A percentile compares a stretch with the other conserved stretches of the same genome.
These are phyloP conservation scores for Edaphochlamys debaryana DNA, from an alignment of 139 green algal genomes.

Conservation along the genomic window DNA sequence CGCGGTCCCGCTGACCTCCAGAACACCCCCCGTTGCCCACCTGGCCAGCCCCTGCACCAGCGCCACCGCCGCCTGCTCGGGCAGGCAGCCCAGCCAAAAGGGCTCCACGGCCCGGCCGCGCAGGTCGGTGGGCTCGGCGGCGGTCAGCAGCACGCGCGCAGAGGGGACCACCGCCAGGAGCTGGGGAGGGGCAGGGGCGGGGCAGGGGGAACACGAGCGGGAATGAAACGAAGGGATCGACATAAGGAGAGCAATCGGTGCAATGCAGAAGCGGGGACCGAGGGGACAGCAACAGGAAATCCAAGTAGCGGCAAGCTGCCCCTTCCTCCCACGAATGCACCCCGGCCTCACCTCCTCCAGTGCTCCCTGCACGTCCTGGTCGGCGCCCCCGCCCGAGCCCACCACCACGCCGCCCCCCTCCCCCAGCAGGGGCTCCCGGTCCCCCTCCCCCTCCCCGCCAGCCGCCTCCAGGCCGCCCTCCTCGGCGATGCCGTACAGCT, in stretches of 20 bases:
- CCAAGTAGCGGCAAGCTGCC: no score
- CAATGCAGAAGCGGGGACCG: no score
- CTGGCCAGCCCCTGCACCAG: slow-evolving; percentile 16
- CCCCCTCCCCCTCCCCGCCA: neutral
- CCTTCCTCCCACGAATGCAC: no score
- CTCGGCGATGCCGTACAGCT: neutral
- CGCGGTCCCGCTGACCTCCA: no score
- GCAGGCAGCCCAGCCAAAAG: slow-evolving; percentile 11
- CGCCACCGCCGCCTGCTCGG: slow-evolving; percentile 11
- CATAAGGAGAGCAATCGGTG: no score
- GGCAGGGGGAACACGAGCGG: neutral
- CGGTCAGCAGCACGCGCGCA: slow-evolving; percentile 19
- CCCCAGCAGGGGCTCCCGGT: neutral
- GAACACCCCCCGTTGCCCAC: no score
- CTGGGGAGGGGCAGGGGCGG: neutral
- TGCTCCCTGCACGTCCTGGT: neutral
- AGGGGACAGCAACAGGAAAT: no score
- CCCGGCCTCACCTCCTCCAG: neutral
- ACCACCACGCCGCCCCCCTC: neutral
- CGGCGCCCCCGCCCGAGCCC: neutral
- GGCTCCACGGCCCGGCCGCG: slow-evolving; percentile 9
- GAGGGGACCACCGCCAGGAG: slow-evolving; percentile 17
- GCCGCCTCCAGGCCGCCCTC: neutral
- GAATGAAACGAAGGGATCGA: no score
- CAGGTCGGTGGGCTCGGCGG: slow-evolving; percentile 8